Conservation (phyloP, 2,329 filamentous ascomycete genomes). For the Apiospora phragmitis region DNA sequence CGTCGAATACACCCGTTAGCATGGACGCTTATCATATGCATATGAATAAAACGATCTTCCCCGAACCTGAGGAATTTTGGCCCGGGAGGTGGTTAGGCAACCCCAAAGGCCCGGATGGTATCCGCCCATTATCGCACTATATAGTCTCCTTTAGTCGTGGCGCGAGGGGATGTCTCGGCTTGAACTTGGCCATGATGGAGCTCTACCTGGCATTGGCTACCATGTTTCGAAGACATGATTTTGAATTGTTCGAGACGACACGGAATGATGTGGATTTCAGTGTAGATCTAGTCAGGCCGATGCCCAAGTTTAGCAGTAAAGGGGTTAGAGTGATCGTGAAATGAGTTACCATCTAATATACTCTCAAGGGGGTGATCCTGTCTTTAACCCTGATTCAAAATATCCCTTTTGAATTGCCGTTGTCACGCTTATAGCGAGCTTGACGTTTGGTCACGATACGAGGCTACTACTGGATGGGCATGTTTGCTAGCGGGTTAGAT, state of each 20-base stretch:
- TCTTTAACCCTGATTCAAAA: too few relatives aligned
- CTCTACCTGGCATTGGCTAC: slow-evolving; percentile 41
- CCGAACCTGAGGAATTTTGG: slow-evolving; percentile 16
- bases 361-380: too few relatives aligned
- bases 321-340: slow-evolving; percentile 17
- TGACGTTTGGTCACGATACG: too few relatives aligned
- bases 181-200: slow-evolving; percentile 34
- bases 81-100: slow-evolving; percentile 24
- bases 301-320: slow-evolving; percentile 16
- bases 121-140: slow-evolving; percentile 18
- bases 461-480: too few relatives aligned
- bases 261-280: slow-evolving; percentile 20
- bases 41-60: slow-evolving; percentile 19
- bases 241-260: slow-evolving; percentile 31
- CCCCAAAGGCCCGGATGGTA: slow-evolving; percentile 16
- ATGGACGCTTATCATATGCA: slow-evolving; percentile 26
- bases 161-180: slow-evolving; percentile 34
- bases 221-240: slow-evolving; percentile 43
- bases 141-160: slow-evolving; percentile 35
- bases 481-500: too few relatives aligned
- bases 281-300: slow-evolving; percentile 7
- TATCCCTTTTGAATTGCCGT: too few relatives aligned
- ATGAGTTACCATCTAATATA: too few relatives aligned
- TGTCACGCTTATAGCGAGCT: too few relatives aligned
- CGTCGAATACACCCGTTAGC: slow-evolving; percentile 16